Evolutionary conservation across 208 protist genomes (phyloP).

Genomic region (Phytomonas sp.): DNA sequence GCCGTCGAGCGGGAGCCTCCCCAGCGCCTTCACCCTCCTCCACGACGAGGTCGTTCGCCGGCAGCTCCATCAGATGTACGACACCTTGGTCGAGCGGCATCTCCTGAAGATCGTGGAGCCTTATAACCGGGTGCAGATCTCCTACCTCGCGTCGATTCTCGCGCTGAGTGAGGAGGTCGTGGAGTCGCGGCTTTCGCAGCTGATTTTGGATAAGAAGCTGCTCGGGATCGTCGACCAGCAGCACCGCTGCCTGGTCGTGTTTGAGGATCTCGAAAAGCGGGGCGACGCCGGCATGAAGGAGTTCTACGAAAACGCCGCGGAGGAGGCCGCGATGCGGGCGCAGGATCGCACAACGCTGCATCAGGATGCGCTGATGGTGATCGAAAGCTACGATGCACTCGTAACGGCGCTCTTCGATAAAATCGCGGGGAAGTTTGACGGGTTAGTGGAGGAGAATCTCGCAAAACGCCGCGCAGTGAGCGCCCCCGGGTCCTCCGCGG

Average conservation of each 20-base stretch:
- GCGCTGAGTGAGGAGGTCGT: slow-evolving; percentile 68
- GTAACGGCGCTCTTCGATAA: slow-evolving; percentile 87
- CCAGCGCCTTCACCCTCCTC: slow-evolving; percentile 38
- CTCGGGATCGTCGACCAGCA: slow-evolving; percentile 89
- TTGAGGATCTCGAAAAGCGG: slow-evolving; percentile 63
- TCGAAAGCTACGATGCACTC: slow-evolving; percentile 73
- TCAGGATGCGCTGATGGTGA: slow-evolving; percentile 52
- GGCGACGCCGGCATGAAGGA: slow-evolving; percentile 9
- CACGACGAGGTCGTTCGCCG: slow-evolving; percentile 85
- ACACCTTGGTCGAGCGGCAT: slow-evolving; percentile 94
- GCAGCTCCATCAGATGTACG: slow-evolving; percentile 93
- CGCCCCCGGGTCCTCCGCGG: slow-evolving; percentile 10
- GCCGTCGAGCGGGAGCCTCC: too few species aligned
- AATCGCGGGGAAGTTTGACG: slow-evolving; percentile 76
- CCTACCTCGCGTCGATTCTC: slow-evolving; percentile 90
- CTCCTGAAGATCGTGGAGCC: slow-evolving; percentile 94
- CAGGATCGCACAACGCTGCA: slow-evolving; percentile 51
- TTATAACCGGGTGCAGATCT: slow-evolving; percentile 95
- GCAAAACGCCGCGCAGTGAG: slow-evolving; percentile 37
- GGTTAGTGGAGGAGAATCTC: slow-evolving; percentile 70
- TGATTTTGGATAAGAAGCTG: slow-evolving; percentile 98
- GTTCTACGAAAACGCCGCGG: slow-evolving; percentile 40
- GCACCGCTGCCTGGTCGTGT: slow-evolving; percentile 89
- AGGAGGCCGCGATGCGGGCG: slow-evolving; percentile 14
- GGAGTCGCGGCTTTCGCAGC: slow-evolving; percentile 93